Percentiles rank a stretch among this genome's conserved stretches.
phyloP scores from a whole-genome alignment of 1,139 yeast species.

The Suhomyces wounanorum region DNA sequence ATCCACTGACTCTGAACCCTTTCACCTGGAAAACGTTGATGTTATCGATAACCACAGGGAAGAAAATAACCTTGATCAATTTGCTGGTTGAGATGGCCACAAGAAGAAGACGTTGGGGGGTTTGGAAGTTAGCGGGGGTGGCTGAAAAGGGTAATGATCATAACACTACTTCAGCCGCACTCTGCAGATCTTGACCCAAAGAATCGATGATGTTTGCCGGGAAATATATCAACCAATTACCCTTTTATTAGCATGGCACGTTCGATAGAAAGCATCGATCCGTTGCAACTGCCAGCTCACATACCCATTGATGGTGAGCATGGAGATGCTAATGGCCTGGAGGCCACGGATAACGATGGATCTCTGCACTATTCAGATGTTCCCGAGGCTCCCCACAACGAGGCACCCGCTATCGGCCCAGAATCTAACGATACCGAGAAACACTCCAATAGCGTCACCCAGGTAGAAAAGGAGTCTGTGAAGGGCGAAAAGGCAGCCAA shows the following conservation, averaged over 20 bases:
- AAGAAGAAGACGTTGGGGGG: neutral
- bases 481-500: neutral
- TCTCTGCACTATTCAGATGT: neutral
- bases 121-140: neutral
- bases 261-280: constrained; percentile 1
- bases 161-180: neutral
- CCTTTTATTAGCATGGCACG: neutral
- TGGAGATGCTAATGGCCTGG: neutral
- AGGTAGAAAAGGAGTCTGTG: neutral
- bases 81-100: neutral
- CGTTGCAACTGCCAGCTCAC: neutral
- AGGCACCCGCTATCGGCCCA: neutral
- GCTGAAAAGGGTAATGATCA: neutral
- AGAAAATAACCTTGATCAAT: neutral
- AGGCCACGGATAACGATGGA: neutral
- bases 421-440: neutral
- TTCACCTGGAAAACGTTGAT: neutral
- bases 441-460: neutral
- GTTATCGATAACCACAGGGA: neutral
- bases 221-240: neutral
- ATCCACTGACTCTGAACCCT: neutral
- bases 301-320: neutral
- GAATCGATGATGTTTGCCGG: neutral
- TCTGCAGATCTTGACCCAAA: neutral
- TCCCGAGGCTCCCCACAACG: neutral